phyloP scores from a whole-genome alignment of 805 yeast genomes.

The Wickerhamiella qilinensis region DNA sequence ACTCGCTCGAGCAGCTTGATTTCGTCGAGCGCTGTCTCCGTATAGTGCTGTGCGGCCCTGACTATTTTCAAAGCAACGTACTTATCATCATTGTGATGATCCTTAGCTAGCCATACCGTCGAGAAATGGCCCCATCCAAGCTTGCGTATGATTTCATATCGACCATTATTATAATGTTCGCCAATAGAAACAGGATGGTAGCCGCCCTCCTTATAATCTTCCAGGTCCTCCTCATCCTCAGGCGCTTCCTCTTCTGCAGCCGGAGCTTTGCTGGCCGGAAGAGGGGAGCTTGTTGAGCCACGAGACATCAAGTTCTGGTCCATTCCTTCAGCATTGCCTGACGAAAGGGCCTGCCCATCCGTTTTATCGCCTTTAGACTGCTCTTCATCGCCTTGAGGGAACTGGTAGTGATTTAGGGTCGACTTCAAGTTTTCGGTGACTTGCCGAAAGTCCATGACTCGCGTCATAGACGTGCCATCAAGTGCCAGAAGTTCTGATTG shows the following conservation, averaged over 20 bases:
- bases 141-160: slow-evolving; percentile 70
- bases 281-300: background rate
- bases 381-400: no score
- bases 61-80: slow-evolving; percentile 94
- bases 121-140: slow-evolving; percentile 99
- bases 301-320: background rate
- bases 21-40: slow-evolving; percentile 91
- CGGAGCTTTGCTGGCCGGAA: background rate
- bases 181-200: slow-evolving; percentile 91
- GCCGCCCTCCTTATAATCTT: slow-evolving; percentile 85
- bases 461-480: background rate
- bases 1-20: slow-evolving; percentile 54
- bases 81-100: slow-evolving; percentile 33
- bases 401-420: background rate
- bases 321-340: background rate
- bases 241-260: slow-evolving; percentile 12
- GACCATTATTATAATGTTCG: slow-evolving; percentile 59
- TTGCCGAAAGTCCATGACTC: background rate
- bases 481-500: no score
- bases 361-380: background rate
- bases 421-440: background rate
- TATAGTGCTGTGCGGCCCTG: slow-evolving; percentile 74
- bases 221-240: slow-evolving; percentile 64
- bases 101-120: slow-evolving; percentile 82
- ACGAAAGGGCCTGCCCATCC: background rate